Conservation (phyloP, 192 early-diverging fungal species). For the Coemansia asiatica region DNA sequence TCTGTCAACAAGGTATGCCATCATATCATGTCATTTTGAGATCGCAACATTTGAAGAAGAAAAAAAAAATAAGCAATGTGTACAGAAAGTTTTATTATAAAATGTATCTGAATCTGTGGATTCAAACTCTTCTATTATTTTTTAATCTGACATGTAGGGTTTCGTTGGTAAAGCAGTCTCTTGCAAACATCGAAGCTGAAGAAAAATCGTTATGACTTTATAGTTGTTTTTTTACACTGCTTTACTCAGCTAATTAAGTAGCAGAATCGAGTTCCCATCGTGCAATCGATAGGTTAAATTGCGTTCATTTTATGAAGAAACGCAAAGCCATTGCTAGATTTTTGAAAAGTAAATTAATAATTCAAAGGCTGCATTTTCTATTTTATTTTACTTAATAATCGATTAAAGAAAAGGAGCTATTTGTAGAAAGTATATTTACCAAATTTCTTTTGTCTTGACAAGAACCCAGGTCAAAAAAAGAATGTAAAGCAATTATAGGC, state of each 20-base stretch:
- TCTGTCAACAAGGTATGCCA: slow-evolving; percentile 29
- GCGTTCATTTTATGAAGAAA: no score
- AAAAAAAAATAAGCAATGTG: neutral
- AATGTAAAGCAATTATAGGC: no score
- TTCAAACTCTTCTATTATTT: neutral
- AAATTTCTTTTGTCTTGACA: no score
- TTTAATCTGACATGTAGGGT: slow-evolving; percentile 4
- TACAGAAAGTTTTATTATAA: no score
- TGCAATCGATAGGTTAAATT: neutral
- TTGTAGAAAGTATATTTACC: no score
- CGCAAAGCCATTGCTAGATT: no score
- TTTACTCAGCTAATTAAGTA: neutral
- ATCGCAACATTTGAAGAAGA: neutral
- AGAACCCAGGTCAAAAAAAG: no score
- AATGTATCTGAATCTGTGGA: no score
- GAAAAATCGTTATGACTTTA: neutral
- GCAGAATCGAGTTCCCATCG: neutral
- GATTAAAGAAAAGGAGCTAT: no score
- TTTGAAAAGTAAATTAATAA: no score
- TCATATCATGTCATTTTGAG: neutral
- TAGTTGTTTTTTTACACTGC: neutral
- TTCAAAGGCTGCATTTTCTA: no score
- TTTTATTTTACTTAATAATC: no score
- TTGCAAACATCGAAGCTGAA: neutral
- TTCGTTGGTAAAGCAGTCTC: slow-evolving; percentile 1